Evolutionary conservation across 2,329 filamentous ascomycete species (phyloP), one percentile per base, ranked within the genome.

Genomic region (Pseudogymnoascus destructans): DNA sequence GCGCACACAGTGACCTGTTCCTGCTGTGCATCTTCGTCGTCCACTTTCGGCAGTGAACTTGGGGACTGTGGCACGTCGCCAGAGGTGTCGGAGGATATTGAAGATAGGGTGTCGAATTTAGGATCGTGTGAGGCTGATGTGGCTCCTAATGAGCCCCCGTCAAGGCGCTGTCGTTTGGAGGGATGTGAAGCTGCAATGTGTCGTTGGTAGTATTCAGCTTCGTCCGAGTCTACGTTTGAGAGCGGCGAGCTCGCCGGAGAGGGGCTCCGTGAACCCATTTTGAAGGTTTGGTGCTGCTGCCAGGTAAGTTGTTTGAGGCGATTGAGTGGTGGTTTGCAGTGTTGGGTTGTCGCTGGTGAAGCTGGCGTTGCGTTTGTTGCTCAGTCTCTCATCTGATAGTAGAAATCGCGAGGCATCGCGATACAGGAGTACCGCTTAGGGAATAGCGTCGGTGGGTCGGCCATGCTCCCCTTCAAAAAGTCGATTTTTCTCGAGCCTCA

Each of bases 21-120:
- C 64, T 85, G 82, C 62, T 71, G 69, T 60, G 82, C 81, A 60
- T 88, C 86, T 62, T 87, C 86, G 64, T 89, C 87, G 61, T 89
- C 85, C 74, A 87, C 72, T 72, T 85, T 77, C 27, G 30, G n/a
- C 8, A 56, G 32, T 11, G 13, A 5, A 69, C 78, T 74, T 13
- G 83, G 83, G 1, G 85, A 88, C 68, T 81, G 85, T 23, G 87
- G 87, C 55, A 91, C 82, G 59, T 89, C 90, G 70, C 89, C 89
- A 32, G 88, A 91, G 55, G 88, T 95, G 72, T 98, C 93, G 57
- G 88, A 89, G 6, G 90, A 95, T 61, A 97, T 85, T 58, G 90
- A 87, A 57, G 82, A 81, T 73, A 80, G 73, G 65, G 75, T 77
- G 61, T 80, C 78, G 42, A 81, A 73, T 57, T 70, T 66, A 40